phyloP scores from a whole-genome alignment of 2,329 filamentous ascomycete species.

The Sclerotinia spermophila region DNA sequence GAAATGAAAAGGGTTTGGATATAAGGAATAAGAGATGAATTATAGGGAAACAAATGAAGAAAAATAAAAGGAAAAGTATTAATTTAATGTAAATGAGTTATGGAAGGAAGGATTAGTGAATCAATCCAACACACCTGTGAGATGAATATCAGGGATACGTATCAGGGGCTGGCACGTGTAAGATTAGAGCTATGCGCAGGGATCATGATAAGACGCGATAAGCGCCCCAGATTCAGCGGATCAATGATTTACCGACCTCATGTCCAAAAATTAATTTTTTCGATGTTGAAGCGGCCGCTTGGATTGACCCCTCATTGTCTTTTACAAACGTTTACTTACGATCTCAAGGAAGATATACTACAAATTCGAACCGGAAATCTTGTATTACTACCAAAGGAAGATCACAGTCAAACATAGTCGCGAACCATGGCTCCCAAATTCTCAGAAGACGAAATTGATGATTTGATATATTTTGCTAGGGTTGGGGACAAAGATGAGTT shows the following conservation, averaged over 20 bases:
- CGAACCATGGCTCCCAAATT: slow-evolving; percentile 42
- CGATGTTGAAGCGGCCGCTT: slow-evolving; percentile 7
- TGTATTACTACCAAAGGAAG: background rate
- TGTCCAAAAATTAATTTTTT: slow-evolving; percentile 4
- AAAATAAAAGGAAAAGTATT: background rate
- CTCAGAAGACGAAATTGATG: slow-evolving; percentile 79
- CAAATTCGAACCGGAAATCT: too few relatives aligned
- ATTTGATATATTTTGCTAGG: slow-evolving; percentile 84
- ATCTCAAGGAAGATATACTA: background rate
- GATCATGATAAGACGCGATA: slow-evolving; percentile 9
- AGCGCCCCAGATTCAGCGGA: slow-evolving; percentile 11
- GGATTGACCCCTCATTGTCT: background rate
- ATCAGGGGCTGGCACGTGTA: slow-evolving; percentile 18
- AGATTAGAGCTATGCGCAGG: background rate
- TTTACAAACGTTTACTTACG: background rate
- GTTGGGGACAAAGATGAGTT: slow-evolving; percentile 72
- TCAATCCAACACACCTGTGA: slow-evolving; percentile 2
- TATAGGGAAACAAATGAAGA: background rate
- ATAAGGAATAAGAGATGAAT: background rate
- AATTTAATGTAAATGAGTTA: background rate
- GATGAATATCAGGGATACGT: slow-evolving; percentile 8
- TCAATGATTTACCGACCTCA: background rate
- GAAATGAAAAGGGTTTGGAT: too few relatives aligned
- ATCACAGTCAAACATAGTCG: fast-evolving
- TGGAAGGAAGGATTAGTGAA: slow-evolving; percentile 5